Conservation (phyloP, 2,329 filamentous ascomycete genomes). For the Lachnum nothofagi region DNA sequence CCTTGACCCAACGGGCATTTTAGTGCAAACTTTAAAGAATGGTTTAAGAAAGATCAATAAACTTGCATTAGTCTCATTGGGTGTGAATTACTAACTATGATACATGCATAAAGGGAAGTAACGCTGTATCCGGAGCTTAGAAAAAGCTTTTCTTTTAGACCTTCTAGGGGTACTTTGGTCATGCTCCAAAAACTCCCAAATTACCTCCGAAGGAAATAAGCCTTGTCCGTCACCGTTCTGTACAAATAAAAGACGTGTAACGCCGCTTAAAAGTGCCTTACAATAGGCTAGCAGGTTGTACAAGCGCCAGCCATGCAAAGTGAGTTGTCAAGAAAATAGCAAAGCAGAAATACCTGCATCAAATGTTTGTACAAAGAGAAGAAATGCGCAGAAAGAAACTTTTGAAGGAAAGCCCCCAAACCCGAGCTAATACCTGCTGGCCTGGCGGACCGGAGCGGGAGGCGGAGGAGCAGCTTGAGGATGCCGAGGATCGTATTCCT, state of each 20-base stretch:
- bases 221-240: neutral
- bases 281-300: neutral
- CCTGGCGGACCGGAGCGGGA: conserved; percentile 22
- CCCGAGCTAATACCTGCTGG: conserved; percentile 21
- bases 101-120: neutral
- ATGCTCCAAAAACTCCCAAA: neutral
- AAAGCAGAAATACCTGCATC: conserved; percentile 8
- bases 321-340: neutral
- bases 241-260: neutral
- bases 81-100: no score
- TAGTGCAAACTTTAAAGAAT: neutral
- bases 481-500: conserved; percentile 44
- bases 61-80: neutral
- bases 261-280: neutral
- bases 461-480: conserved; percentile 35
- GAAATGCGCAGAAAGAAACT: conserved; percentile 13
- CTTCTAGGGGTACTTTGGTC: conserved; percentile 16
- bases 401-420: conserved; percentile 10
- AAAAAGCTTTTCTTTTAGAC: conserved; percentile 5
- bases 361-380: conserved; percentile 11
- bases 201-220: neutral
- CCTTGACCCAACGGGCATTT: no score
- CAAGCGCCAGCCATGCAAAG: neutral
- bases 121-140: neutral
- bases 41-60: conserved; percentile 4